A percentile compares a stretch with the other conserved stretches of the same genome.
phyloP scores from a whole-genome alignment of 768 basidiomycete species.

The Punctularia strigosozonata region DNA sequence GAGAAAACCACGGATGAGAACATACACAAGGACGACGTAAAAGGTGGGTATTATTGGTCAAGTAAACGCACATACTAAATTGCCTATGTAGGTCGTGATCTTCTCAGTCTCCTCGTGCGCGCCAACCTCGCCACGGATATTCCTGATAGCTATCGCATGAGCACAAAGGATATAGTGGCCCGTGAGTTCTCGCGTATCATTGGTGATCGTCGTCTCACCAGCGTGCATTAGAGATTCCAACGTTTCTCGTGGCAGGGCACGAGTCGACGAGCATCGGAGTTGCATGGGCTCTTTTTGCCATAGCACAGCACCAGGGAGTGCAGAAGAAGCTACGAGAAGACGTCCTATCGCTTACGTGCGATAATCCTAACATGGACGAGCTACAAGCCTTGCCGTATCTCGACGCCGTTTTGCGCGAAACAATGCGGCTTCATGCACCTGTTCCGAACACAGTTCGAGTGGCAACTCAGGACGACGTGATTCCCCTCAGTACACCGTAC shows the following conservation, averaged over 20 bases:
- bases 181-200: neutral
- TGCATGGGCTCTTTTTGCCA: constrained; percentile 20
- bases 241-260: constrained; percentile 9
- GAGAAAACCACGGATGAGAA: too few species aligned
- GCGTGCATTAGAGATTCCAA: constrained; percentile 6
- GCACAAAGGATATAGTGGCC: constrained; percentile 5
- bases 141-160: neutral
- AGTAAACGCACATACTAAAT: too few species aligned
- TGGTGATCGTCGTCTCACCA: neutral
- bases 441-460: constrained; percentile 7
- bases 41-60: too few species aligned
- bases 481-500: constrained; percentile 12
- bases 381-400: constrained; percentile 20
- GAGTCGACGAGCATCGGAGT: constrained; percentile 12
- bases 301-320: constrained; percentile 17
- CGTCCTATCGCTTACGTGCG: constrained; percentile 10
- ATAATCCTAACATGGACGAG: constrained; percentile 17
- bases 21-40: constrained; percentile 1
- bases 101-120: constrained; percentile 6
- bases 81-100: too few species aligned
- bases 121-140: constrained; percentile 6
- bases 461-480: constrained; percentile 9
- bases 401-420: constrained; percentile 15
- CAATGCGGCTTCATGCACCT: constrained; percentile 10
- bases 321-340: constrained; percentile 25